Base-by-base conservation (phyloP, 331 rosid species). In the Dryas integrifolia region DNA sequence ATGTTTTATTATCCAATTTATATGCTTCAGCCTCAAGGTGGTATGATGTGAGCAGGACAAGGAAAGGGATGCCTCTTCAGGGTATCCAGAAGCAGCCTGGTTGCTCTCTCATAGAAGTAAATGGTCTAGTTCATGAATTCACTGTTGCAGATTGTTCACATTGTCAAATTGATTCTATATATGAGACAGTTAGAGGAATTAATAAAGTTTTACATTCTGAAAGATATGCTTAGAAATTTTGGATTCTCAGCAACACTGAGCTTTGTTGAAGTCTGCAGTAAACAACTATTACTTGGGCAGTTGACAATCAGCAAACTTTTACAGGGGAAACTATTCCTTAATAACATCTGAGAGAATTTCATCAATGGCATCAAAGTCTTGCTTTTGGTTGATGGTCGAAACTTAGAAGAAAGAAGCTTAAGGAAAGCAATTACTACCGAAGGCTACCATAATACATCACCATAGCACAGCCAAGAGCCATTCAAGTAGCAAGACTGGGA, bases 61-160 rank as follows among this genome's bases (percentile, higher is more conserved):
- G 77, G 72, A 53, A 63, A 56, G 51, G 9, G 56, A 45, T 48
- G 52, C 10, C 68, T 58, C 53, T 21, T 18, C 53, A 47, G 26
- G 56, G 76, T 14, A 58, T 48, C 44, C 72, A 39, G 5, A 77
- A 71, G 65, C 72, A 71, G 48, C 81, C 76, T 0, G 81, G 73
- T 2, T 71, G 81, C 73, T 64, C 77, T 55, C 61, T 72, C 43
- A 71, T 77, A 58, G 81, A 71, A 77, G 68, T 77, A 24, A 73
- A 65, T 24, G 69, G 73, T 39, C 76, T 63, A 8, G 62, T 56
- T 56, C 77, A 56, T 55, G 77, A 71, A 18, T 77, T 64, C 70
- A 46, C 41, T 9, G 67, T 41, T 5, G 77, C 72, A 1, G 81
- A 77, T 24, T 21, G 48, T 65, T 64, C 61, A 21, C 77, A 71